phyloP scores from a whole-genome alignment of 345 rosid species.

The Lenwebbia sp. region DNA sequence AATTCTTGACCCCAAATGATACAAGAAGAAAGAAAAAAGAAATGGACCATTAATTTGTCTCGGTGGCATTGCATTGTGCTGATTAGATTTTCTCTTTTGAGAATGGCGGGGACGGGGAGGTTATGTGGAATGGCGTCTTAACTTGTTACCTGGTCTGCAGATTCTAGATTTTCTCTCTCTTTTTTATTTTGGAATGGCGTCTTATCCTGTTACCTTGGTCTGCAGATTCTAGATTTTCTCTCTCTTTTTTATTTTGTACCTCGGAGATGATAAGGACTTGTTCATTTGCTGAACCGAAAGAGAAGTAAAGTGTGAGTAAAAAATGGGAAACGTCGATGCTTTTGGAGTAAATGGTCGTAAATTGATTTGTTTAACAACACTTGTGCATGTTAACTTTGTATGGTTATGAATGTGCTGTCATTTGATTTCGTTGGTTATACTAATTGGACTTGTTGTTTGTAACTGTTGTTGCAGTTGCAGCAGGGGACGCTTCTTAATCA shows the following conservation, averaged over 20 bases:
- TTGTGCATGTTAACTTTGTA: neutral
- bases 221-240: neutral
- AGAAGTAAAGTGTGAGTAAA: neutral
- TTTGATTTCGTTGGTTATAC: neutral
- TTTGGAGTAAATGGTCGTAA: neutral
- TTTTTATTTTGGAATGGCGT: too few relatives aligned
- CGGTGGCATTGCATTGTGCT: neutral
- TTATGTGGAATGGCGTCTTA: neutral
- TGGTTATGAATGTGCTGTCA: neutral
- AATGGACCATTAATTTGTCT: neutral
- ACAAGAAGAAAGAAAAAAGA: neutral
- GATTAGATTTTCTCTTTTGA: neutral
- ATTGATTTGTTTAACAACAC: neutral
- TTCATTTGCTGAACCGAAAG: neutral
- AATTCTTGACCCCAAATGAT: neutral
- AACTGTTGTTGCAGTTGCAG: neutral
- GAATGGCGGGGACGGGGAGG: neutral
- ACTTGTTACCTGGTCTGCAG: neutral
- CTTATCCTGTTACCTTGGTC: neutral
- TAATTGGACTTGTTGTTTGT: neutral
- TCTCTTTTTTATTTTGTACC: neutral
- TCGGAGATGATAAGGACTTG: neutral
- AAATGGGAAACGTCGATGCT: neutral
- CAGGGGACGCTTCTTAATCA: neutral
- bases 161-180: neutral